Evolutionary conservation across 2,329 filamentous ascomycete species (phyloP).

Genomic region (Aspergillus sp.): DNA sequence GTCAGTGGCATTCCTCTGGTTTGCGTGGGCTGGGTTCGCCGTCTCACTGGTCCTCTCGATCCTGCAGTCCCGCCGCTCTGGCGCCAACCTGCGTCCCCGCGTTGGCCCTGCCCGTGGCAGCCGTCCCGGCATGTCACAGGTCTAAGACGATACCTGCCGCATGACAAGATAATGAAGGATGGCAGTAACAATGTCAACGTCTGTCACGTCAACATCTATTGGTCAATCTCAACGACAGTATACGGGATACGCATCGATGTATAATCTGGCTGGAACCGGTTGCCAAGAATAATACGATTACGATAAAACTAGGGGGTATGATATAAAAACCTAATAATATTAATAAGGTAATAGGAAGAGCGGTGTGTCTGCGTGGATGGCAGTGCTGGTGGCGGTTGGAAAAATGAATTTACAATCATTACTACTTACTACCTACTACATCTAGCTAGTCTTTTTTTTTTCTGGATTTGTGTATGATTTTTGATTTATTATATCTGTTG

Average conservation of each 20-base stretch:
- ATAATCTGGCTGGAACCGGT: constrained; percentile 3
- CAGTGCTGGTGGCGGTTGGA: background rate
- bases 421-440: too few relatives aligned
- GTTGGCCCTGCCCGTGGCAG: constrained; percentile 33
- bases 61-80: constrained; percentile 34
- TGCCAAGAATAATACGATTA: background rate
- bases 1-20: constrained; percentile 53
- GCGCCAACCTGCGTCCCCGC: constrained; percentile 35
- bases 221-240: background rate
- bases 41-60: constrained; percentile 42
- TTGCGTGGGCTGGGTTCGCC: constrained; percentile 47
- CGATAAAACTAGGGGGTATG: background rate
- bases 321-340: background rate
- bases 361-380: background rate
- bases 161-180: background rate
- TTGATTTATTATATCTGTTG: background rate
- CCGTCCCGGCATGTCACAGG: constrained; percentile 46
- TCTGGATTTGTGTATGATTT: background rate
- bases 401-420: background rate
- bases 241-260: background rate
- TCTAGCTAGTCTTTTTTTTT: background rate
- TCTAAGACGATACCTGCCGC: constrained; percentile 27
- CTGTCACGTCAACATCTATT: background rate
- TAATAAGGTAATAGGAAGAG: background rate
- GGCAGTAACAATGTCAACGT: background rate